Conservation (phyloP, 345 rosid species). For the Ceriops tagal region DNA sequence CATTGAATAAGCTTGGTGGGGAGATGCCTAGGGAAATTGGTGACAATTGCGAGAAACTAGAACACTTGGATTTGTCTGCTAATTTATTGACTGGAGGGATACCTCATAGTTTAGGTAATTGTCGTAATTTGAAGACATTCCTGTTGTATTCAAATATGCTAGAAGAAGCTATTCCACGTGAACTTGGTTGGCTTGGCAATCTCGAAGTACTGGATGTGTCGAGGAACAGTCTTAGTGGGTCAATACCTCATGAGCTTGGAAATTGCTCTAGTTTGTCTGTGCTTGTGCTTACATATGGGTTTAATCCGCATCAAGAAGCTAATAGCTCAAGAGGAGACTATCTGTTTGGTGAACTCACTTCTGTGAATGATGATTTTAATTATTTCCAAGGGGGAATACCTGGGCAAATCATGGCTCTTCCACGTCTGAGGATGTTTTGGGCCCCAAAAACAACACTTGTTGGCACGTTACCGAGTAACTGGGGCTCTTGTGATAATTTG, state of each 20-base stretch:
- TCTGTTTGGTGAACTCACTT: neutral
- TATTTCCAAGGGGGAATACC: constrained; percentile 30
- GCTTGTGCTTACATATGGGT: constrained; percentile 30
- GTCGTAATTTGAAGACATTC: constrained; percentile 16
- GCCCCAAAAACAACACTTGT: constrained; percentile 23
- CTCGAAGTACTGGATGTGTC: constrained; percentile 34
- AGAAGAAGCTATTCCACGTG: constrained; percentile 24
- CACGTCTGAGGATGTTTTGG: constrained; percentile 30
- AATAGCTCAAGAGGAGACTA: neutral
- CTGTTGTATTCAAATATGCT: constrained; percentile 34
- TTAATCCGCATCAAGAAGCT: constrained; percentile 18
- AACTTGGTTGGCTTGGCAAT: constrained; percentile 26
- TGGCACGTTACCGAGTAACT: constrained; percentile 24
- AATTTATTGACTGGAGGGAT: neutral
- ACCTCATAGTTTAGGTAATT: neutral
- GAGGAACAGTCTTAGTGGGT: constrained; percentile 25
- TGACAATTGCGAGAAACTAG: neutral
- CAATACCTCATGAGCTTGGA: constrained; percentile 34
- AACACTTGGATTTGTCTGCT: neutral
- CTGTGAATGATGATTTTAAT: constrained; percentile 16
- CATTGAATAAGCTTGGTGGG: constrained; percentile 30
- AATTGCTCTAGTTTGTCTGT: constrained; percentile 27
- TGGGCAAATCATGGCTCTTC: constrained; percentile 22
- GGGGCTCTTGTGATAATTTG: constrained; percentile 31
- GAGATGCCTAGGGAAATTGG: constrained; percentile 28